These are phyloP conservation scores for Aspergillus alliaceus DNA, from an alignment of 2,329 filamentous ascomycete genomes.

Conservation along the genomic window DNA sequence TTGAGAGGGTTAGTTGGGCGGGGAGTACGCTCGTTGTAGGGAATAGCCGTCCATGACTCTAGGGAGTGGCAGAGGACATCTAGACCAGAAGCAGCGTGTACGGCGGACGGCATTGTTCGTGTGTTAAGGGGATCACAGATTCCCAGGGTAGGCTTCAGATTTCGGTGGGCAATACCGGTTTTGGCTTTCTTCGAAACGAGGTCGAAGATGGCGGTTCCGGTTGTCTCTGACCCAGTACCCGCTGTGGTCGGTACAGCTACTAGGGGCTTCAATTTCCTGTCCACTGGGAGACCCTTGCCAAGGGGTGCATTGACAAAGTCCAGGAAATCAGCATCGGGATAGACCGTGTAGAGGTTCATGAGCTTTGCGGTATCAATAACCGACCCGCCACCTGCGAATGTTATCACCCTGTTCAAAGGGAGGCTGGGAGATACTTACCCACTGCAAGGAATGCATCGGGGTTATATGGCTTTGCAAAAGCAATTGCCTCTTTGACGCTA, in stretches of 20 bases:
- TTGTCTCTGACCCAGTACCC: constrained; percentile 89
- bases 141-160: constrained; percentile 90
- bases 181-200: constrained; percentile 86
- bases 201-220: constrained; percentile 97
- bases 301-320: constrained; percentile 97
- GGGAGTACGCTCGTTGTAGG: constrained; percentile 81
- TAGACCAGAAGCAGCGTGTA: constrained; percentile 86
- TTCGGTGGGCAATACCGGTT: constrained; percentile 92
- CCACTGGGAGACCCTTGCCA: constrained; percentile 77
- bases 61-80: constrained; percentile 95
- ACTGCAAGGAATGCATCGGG: constrained; percentile 93
- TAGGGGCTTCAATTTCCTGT: constrained; percentile 69
- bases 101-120: constrained; percentile 89
- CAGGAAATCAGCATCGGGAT: constrained; percentile 88
- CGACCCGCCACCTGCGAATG: constrained; percentile 65
- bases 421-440: constrained; percentile 46
- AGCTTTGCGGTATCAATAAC: constrained; percentile 98
- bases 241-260: constrained; percentile 84
- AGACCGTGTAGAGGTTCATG: constrained; percentile 94
- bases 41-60: constrained; percentile 97
- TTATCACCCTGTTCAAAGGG: constrained; percentile 7
- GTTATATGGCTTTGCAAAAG: constrained; percentile 73
- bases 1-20: constrained; percentile 86
- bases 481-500: constrained; percentile 86
- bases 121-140: constrained; percentile 89